These are phyloP conservation scores for Rossbeevera mucosa DNA, from an alignment of 768 basidiomycete species.

Conservation along the genomic window DNA sequence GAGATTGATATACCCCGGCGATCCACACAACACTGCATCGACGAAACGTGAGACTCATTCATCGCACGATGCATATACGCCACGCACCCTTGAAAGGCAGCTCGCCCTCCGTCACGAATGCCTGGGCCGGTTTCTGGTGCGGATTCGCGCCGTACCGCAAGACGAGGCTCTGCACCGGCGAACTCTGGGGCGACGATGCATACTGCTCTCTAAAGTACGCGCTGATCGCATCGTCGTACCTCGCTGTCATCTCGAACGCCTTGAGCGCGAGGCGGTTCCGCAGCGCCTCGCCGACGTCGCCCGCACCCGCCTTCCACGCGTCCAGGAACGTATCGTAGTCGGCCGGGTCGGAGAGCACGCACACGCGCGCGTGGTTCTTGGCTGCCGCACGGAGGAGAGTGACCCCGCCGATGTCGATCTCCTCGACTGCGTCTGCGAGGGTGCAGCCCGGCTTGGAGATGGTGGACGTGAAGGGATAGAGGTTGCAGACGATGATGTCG, in stretches of 20 bases:
- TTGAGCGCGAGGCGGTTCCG: slow-evolving; percentile 85
- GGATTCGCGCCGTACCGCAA: slow-evolving; percentile 97
- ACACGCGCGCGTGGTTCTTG: slow-evolving; percentile 94
- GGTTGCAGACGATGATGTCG: slow-evolving; percentile 96
- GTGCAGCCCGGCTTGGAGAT: slow-evolving; percentile 87
- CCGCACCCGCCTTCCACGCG: slow-evolving; percentile 72
- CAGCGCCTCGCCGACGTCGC: slow-evolving; percentile 66
- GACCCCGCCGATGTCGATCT: slow-evolving; percentile 98
- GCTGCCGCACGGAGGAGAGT: slow-evolving; percentile 96
- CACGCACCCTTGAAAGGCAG: slow-evolving; percentile 86
- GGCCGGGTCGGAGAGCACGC: slow-evolving; percentile 79
- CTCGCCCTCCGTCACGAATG: slow-evolving; percentile 82
- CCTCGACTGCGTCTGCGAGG: slow-evolving; percentile 89
- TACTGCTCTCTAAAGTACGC: slow-evolving; percentile 97
- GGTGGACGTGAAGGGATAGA: slow-evolving; percentile 94
- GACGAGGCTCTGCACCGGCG: slow-evolving; percentile 74
- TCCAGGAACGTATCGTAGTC: slow-evolving; percentile 83
- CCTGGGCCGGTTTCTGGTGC: slow-evolving; percentile 97
- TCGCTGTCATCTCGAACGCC: slow-evolving; percentile 95
- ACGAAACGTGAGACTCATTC: slow-evolving; percentile 5
- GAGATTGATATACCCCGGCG: slow-evolving; percentile 98
- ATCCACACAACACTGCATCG: slow-evolving; percentile 74
- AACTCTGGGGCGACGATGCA: slow-evolving; percentile 77
- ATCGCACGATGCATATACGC: background rate
- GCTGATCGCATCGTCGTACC: slow-evolving; percentile 93